Evolutionary conservation across 495 filamentous ascomycete genomes (phyloP).

Genomic region (Neurospora sp.): DNA sequence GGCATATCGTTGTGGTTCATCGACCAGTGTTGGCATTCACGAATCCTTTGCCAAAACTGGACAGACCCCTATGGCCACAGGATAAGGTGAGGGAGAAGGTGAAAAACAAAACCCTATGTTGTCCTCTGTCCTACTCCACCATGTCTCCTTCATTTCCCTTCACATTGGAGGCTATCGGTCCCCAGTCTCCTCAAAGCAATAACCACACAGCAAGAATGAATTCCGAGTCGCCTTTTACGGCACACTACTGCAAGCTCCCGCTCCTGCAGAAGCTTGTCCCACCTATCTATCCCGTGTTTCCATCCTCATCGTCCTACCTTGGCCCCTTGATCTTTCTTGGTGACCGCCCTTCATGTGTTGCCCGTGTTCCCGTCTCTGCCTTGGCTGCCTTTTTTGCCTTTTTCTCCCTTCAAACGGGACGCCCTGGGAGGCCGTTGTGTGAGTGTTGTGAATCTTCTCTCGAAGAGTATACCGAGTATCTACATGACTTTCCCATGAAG

Average conservation of each 20-base stretch:
- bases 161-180: background rate
- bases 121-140: background rate
- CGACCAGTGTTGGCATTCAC: background rate
- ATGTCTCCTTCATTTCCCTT: background rate
- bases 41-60: background rate
- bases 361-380: background rate
- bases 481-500: background rate
- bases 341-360: background rate
- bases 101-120: background rate
- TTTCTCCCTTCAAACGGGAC: background rate
- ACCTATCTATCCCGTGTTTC: background rate
- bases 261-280: background rate
- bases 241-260: background rate
- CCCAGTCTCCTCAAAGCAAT: background rate
- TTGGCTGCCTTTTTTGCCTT: background rate
- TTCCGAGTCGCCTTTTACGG: background rate
- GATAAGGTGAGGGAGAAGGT: background rate
- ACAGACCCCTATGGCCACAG: background rate
- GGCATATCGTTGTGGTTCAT: background rate
- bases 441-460: background rate
- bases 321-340: background rate
- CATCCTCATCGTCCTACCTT: background rate
- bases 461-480: background rate
- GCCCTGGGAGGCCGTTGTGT: background rate
- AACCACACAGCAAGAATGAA: background rate